Conservation (phyloP, 371 early-diverging fungal genomes). For the Dinochytrium kinnereticum region DNA sequence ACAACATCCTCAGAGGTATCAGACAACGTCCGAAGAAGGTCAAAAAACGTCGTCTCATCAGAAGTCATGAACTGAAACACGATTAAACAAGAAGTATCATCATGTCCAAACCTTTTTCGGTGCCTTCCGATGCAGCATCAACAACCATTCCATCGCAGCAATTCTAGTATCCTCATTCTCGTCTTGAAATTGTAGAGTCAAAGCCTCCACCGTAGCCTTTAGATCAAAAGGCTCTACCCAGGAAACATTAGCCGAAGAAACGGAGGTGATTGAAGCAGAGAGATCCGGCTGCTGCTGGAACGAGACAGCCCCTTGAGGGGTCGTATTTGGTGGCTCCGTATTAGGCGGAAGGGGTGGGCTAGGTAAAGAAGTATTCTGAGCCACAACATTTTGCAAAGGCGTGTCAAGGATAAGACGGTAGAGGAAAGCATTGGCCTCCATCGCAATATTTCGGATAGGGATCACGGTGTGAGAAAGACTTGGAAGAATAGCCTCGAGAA, state of each 20-base stretch:
- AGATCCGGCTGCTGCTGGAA: constrained; percentile 33
- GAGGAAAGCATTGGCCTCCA: constrained; percentile 74
- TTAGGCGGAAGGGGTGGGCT: constrained; percentile 20
- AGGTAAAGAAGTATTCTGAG: constrained; percentile 1
- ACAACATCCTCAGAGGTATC: constrained; percentile 91
- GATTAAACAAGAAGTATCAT: constrained; percentile 46
- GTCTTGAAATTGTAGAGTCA: constrained; percentile 78
- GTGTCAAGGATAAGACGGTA: constrained; percentile 72
- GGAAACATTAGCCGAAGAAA: constrained; percentile 16
- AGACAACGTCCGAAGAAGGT: constrained; percentile 80
- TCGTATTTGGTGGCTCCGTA: background rate
- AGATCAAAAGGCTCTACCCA: constrained; percentile 64
- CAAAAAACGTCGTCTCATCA: constrained; percentile 81
- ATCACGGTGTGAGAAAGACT: constrained; percentile 75
- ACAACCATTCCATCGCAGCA: constrained; percentile 87
- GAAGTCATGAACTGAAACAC: constrained; percentile 56
- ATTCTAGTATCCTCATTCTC: constrained; percentile 87
- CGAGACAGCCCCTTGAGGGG: background rate
- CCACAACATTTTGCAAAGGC: background rate
- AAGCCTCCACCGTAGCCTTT: constrained; percentile 71
- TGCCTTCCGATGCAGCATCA: constrained; percentile 88
- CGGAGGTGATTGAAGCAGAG: constrained; percentile 24
- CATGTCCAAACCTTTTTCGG: constrained; percentile 66
- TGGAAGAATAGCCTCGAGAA: constrained; percentile 81
- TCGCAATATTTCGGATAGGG: constrained; percentile 70